These are phyloP conservation scores for Herpotrichia juniperi DNA, from an alignment of 2,329 filamentous ascomycete genomes.

Conservation along the genomic window DNA sequence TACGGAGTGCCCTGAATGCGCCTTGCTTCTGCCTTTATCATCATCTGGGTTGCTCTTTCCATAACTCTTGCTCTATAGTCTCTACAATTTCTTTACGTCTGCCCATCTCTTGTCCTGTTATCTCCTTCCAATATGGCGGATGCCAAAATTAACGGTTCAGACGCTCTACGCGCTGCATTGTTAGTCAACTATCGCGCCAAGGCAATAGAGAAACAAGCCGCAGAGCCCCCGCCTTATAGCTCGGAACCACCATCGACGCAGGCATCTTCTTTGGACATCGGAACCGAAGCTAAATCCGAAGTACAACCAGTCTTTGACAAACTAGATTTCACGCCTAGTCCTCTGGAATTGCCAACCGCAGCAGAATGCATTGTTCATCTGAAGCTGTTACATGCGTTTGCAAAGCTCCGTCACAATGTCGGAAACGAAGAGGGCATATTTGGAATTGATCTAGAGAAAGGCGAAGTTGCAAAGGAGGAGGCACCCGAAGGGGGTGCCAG, in stretches of 20 bases:
- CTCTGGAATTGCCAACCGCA: conserved; percentile 5
- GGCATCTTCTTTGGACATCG: background rate
- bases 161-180: background rate
- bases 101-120: background rate
- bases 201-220: background rate
- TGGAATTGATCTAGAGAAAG: conserved; percentile 52
- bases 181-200: no score
- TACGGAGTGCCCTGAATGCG: background rate
- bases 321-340: conserved; percentile 5
- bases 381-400: conserved; percentile 72
- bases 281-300: background rate
- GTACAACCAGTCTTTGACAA: background rate
- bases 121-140: background rate
- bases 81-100: background rate
- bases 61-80: background rate
- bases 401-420: conserved; percentile 69
- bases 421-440: conserved; percentile 72
- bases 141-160: background rate
- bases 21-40: background rate
- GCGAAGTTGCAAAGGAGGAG: background rate
- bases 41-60: background rate
- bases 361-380: conserved; percentile 70
- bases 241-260: background rate
- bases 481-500: conserved; percentile 40
- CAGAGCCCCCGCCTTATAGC: conserved; percentile 1